phyloP scores from a whole-genome alignment of 371 early-diverging fungal species.

The Mucor irregularis region DNA sequence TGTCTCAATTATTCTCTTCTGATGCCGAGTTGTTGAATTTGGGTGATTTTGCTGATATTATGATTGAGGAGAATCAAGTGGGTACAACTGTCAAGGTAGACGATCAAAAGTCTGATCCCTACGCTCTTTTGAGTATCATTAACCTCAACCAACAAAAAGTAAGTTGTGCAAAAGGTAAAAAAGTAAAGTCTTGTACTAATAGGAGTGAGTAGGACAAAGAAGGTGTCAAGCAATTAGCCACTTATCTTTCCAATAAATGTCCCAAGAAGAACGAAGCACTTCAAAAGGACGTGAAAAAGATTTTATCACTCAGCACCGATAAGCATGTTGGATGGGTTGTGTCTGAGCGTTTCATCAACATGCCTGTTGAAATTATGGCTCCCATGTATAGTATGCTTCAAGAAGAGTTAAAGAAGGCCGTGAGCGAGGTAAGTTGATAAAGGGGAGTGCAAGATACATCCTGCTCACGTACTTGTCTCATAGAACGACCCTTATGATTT shows the following conservation, averaged over 20 bases:
- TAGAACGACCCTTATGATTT: constrained; percentile 74
- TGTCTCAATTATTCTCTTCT: constrained; percentile 75
- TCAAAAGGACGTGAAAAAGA: constrained; percentile 38
- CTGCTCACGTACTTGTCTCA: neutral
- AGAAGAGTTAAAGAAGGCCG: constrained; percentile 79
- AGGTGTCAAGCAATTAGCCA: constrained; percentile 53
- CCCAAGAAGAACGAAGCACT: constrained; percentile 55
- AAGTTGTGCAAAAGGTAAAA: no score
- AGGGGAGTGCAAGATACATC: neutral
- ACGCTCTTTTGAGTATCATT: constrained; percentile 83
- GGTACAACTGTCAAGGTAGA: constrained; percentile 92
- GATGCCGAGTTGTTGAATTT: constrained; percentile 77
- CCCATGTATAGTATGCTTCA: constrained; percentile 88
- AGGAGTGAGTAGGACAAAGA: constrained; percentile 44
- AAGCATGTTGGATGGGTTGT: constrained; percentile 72
- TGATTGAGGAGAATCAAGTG: constrained; percentile 78
- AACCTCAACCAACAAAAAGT: constrained; percentile 68
- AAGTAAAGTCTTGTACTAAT: neutral
- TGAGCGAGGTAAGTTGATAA: constrained; percentile 59
- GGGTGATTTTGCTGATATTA: constrained; percentile 81
- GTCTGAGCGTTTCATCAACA: constrained; percentile 93
- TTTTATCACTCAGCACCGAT: constrained; percentile 41
- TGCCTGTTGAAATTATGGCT: constrained; percentile 91
- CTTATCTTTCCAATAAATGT: constrained; percentile 68
- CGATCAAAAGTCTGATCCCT: constrained; percentile 83